Percentiles rank a stretch among this genome's conserved stretches.
These are phyloP conservation scores for Saccharomyces pastorianus DNA, from an alignment of 1,139 yeast species.

Conservation along the genomic window DNA sequence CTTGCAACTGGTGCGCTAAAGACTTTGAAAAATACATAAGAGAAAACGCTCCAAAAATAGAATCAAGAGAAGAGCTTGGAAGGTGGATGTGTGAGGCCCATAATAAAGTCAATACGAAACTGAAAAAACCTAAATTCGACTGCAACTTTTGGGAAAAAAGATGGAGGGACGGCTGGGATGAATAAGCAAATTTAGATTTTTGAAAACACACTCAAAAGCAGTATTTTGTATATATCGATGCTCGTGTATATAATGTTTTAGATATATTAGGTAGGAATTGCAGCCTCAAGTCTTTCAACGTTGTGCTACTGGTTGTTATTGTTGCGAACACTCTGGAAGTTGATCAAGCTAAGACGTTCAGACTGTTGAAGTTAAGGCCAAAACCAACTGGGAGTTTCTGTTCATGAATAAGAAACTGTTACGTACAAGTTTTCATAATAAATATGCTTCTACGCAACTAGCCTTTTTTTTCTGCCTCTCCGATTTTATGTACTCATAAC, in stretches of 20 bases:
- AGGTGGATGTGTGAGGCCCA: conserved; percentile 93
- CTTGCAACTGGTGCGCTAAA: conserved; percentile 90
- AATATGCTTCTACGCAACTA: neutral
- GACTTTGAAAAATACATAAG: conserved; percentile 65
- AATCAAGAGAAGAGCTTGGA: conserved; percentile 71
- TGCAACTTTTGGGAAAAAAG: conserved; percentile 86
- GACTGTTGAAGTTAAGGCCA: too few species aligned
- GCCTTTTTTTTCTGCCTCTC: neutral
- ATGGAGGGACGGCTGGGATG: conserved; percentile 79
- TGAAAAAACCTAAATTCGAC: conserved; percentile 80
- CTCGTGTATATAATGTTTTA: neutral
- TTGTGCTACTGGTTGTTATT: too few species aligned
- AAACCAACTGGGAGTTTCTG: neutral
- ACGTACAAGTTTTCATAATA: neutral
- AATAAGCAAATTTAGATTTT: conserved; percentile 9
- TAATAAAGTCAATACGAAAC: conserved; percentile 74
- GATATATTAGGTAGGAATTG: neutral
- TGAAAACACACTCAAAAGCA: neutral
- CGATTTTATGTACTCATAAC: neutral
- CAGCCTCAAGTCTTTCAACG: neutral
- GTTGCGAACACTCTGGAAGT: too few species aligned
- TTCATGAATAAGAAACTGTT: neutral
- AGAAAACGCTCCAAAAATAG: conserved; percentile 56
- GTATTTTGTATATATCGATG: neutral
- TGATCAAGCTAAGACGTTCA: too few species aligned